phyloP scores from a whole-genome alignment of 192 early-diverging fungal species.

The Glomus cerebriforme region DNA sequence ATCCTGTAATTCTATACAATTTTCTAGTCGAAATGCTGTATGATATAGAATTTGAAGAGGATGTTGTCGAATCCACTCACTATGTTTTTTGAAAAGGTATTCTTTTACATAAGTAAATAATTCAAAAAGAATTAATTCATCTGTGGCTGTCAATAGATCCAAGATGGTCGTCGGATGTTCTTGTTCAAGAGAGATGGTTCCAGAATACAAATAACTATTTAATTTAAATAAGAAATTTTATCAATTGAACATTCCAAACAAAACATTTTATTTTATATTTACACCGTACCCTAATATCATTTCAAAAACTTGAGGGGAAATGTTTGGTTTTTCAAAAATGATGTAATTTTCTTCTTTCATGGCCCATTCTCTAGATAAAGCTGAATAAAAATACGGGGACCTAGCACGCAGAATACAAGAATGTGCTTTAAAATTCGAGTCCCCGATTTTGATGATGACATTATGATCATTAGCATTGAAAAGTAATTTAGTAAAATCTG shows the following conservation, averaged over 20 bases:
- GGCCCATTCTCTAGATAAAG: not conserved
- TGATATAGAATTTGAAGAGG: not conserved
- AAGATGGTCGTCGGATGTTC: not conserved
- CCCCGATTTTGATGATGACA: slow-evolving; percentile 17
- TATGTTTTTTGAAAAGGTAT: not conserved
- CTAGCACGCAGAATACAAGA: slow-evolving; percentile 1
- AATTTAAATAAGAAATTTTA: no score
- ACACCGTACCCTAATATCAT: slow-evolving; percentile 13
- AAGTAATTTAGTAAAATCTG: slow-evolving; percentile 4
- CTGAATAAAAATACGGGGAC: slow-evolving; percentile 13
- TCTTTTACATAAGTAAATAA: not conserved
- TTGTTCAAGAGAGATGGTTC: not conserved
- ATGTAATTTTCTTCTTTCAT: not conserved
- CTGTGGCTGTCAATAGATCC: not conserved
- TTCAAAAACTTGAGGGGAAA: slow-evolving; percentile 5
- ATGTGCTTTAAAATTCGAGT: slow-evolving; percentile 9
- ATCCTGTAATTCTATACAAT: not conserved
- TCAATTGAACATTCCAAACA: no score
- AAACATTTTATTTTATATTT: no score
- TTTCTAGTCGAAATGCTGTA: not conserved
- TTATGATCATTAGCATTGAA: slow-evolving; percentile 4
- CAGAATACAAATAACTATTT: slow-evolving; percentile 3
- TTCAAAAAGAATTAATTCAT: slow-evolving; percentile 4
- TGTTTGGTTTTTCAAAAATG: slow-evolving; percentile 5
- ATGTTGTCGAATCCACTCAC: not conserved